phyloP scores from a whole-genome alignment of 2,329 filamentous ascomycete genomes.

The Torrubiellomyces zombiae region DNA sequence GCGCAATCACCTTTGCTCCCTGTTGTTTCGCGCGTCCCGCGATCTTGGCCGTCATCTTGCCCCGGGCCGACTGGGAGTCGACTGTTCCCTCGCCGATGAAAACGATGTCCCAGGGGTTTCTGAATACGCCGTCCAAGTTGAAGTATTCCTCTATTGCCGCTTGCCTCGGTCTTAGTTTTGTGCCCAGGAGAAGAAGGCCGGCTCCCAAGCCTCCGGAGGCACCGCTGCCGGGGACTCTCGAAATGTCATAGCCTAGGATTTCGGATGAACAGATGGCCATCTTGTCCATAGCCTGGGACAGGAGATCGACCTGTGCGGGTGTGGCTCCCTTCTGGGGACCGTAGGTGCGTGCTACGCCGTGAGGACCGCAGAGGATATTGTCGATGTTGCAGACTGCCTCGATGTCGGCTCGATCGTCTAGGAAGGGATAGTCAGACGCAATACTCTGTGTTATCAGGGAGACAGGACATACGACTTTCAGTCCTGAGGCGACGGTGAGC shows the following conservation, averaged over 20 bases:
- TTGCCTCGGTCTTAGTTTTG: slow-evolving; percentile 26
- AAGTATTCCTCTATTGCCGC: slow-evolving; percentile 35
- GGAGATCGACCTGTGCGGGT: slow-evolving; percentile 21
- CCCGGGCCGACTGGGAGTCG: slow-evolving; percentile 31
- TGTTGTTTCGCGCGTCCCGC: slow-evolving; percentile 27
- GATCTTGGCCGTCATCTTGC: slow-evolving; percentile 36
- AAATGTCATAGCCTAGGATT: slow-evolving; percentile 16
- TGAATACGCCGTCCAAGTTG: slow-evolving; percentile 26
- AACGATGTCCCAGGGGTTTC: slow-evolving; percentile 27
- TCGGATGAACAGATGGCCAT: slow-evolving; percentile 18
- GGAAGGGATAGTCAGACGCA: too few relatives aligned
- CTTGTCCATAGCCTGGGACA: slow-evolving; percentile 24
- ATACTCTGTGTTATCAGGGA: too few relatives aligned
- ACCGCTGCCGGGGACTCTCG: slow-evolving; percentile 27
- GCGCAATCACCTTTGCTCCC: slow-evolving; percentile 25
- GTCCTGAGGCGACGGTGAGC: background rate
- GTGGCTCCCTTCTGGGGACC: slow-evolving; percentile 35
- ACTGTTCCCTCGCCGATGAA: slow-evolving; percentile 36
- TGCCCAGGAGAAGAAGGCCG: slow-evolving; percentile 30
- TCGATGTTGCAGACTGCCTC: slow-evolving; percentile 35
- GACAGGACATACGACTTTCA: too few relatives aligned
- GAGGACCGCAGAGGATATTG: slow-evolving; percentile 30
- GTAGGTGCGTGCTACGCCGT: slow-evolving; percentile 31
- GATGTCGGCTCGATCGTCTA: slow-evolving; percentile 15
- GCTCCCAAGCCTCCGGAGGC: slow-evolving; percentile 35